Evolutionary conservation across 345 rosid genomes (phyloP).

Genomic region (Salix koriyanagi): DNA sequence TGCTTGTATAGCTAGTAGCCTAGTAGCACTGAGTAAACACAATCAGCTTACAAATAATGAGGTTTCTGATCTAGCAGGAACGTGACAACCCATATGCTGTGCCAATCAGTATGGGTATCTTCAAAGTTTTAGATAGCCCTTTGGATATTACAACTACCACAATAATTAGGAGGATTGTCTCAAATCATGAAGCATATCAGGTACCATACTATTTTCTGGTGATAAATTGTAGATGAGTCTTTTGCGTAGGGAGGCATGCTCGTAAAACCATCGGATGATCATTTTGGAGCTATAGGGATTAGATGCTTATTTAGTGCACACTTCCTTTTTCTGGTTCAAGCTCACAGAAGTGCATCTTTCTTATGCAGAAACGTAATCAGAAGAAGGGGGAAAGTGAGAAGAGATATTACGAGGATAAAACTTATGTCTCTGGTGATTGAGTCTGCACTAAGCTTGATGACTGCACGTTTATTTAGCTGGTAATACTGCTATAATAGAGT

Average conservation of each 20-base stretch:
- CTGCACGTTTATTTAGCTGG: background rate
- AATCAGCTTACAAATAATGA: background rate
- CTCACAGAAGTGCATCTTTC: background rate
- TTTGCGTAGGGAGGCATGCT: background rate
- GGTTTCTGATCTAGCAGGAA: constrained; percentile 36
- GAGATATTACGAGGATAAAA: constrained; percentile 57
- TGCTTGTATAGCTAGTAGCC: background rate
- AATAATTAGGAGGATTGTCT: constrained; percentile 61
- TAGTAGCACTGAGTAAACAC: background rate
- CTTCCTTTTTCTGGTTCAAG: background rate
- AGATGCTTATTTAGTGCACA: background rate
- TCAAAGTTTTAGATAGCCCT: constrained; percentile 61
- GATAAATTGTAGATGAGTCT: background rate
- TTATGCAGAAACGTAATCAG: constrained; percentile 65
- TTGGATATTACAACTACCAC: constrained; percentile 68
- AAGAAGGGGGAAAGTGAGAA: constrained; percentile 61
- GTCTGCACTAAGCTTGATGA: background rate
- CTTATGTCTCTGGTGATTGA: constrained; percentile 49
- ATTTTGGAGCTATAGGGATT: background rate
- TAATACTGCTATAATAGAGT: background rate
- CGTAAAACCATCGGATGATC: background rate
- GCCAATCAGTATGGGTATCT: constrained; percentile 66
- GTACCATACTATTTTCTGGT: constrained; percentile 15
- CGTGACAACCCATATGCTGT: constrained; percentile 56
- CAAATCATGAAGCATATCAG: constrained; percentile 74